Conservation (phyloP, 176 grass and related monocot genomes). For the Oryza australiensis region DNA sequence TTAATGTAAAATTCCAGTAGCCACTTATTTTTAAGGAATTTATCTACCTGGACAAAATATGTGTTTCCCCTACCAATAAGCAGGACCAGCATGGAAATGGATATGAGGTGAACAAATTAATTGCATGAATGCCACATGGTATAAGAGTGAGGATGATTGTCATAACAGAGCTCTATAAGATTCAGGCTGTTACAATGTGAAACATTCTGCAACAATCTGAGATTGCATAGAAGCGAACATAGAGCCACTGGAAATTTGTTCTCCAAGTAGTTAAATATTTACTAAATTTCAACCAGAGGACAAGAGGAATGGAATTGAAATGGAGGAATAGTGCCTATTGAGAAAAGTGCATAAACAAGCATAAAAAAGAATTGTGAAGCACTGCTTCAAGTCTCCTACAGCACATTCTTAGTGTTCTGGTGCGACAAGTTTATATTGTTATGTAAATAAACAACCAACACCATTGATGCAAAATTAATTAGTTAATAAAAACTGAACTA, state of each 20-base stretch:
- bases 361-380: background rate
- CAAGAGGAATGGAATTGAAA: background rate
- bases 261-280: constrained; percentile 1
- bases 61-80: background rate
- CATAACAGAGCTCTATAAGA: background rate
- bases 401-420: background rate
- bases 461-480: background rate
- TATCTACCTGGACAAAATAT: background rate
- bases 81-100: background rate
- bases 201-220: background rate
- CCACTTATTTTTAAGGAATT: constrained; percentile 16
- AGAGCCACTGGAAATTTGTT: background rate
- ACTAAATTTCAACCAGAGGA: background rate
- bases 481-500: background rate
- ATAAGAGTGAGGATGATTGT: background rate
- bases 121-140: background rate
- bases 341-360: background rate
- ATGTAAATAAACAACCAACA: background rate
- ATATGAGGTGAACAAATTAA: background rate
- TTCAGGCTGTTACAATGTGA: background rate
- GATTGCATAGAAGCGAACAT: background rate
- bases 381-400: background rate
- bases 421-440: background rate
- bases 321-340: background rate
- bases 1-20: background rate